Evolutionary conservation across 768 basidiomycete species (phyloP).

Genomic region (Dictyophora rubrovolvata): DNA sequence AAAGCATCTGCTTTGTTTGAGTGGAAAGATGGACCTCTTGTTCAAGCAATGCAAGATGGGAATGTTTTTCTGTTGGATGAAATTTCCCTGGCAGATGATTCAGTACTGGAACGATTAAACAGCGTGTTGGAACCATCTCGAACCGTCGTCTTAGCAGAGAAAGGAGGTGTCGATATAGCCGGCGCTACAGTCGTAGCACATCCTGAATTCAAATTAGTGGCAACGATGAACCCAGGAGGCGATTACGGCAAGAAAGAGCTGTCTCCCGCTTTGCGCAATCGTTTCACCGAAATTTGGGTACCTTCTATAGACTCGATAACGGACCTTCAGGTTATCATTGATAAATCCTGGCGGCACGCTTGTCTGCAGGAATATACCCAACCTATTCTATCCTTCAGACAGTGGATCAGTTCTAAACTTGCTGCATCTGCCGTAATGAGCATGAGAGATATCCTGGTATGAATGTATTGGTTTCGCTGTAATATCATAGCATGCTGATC

Average conservation of each 20-base stretch:
- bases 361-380: constrained; percentile 45
- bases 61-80: constrained; percentile 90
- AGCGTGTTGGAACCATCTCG: constrained; percentile 91
- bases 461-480: constrained; percentile 14
- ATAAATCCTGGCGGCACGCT: constrained; percentile 53
- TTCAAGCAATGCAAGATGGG: constrained; percentile 81
- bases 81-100: constrained; percentile 95
- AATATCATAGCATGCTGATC: background rate
- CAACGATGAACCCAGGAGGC: constrained; percentile 99
- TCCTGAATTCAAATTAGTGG: constrained; percentile 74
- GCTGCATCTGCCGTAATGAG: constrained; percentile 60
- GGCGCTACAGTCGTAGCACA: constrained; percentile 57
- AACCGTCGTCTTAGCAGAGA: constrained; percentile 85
- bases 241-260: constrained; percentile 99
- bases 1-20: constrained; percentile 61
- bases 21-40: constrained; percentile 95
- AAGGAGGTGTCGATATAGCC: constrained; percentile 65
- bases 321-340: constrained; percentile 74
- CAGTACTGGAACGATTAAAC: constrained; percentile 92
- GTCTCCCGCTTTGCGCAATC: constrained; percentile 90
- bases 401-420: constrained; percentile 62
- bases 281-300: constrained; percentile 99
- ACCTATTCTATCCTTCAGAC: constrained; percentile 62
- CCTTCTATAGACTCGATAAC: constrained; percentile 62
- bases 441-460: constrained; percentile 80